phyloP scores from a whole-genome alignment of 2,329 filamentous ascomycete species.

The Clathrospora elynae region DNA sequence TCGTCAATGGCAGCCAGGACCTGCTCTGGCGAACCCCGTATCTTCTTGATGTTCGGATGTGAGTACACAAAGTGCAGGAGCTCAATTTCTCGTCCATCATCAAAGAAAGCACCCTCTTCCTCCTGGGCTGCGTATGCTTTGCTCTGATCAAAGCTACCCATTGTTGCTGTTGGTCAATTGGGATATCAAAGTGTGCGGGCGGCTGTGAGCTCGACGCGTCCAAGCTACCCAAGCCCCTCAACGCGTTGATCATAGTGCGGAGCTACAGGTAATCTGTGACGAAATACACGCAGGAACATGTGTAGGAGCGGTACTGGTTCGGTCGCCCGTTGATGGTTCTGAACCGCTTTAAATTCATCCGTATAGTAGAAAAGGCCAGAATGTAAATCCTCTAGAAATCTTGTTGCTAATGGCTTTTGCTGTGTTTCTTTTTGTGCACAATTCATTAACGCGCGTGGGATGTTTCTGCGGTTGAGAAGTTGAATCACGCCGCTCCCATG shows the following conservation, averaged over 20 bases:
- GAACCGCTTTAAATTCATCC: constrained; percentile 2
- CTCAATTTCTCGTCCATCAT: constrained; percentile 76
- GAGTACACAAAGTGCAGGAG: constrained; percentile 71
- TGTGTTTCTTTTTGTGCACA: constrained; percentile 8
- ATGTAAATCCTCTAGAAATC: no score
- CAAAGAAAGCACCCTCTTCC: constrained; percentile 52
- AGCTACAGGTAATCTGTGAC: constrained; percentile 32
- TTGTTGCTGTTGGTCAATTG: constrained; percentile 24
- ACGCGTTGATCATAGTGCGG: constrained; percentile 36
- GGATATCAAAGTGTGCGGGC: constrained; percentile 14
- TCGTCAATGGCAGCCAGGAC: constrained; percentile 74
- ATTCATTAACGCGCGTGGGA: constrained; percentile 17
- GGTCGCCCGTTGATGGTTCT: constrained; percentile 6
- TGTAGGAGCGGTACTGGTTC: constrained; percentile 7
- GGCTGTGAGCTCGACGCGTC: constrained; percentile 29
- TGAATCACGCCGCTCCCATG: constrained; percentile 22
- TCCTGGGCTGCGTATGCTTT: constrained; percentile 57
- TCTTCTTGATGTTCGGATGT: constrained; percentile 64
- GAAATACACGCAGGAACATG: constrained; percentile 24
- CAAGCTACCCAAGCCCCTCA: constrained; percentile 22
- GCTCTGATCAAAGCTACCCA: constrained; percentile 46
- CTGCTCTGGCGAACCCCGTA: constrained; percentile 66
- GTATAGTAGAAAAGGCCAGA: no score
- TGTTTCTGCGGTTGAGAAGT: constrained; percentile 23
- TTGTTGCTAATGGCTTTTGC: background rate